Percentiles rank a stretch among this genome's conserved stretches.
Evolutionary conservation across 345 rosid genomes (phyloP).

Genomic region (Fremontodendron californicum): DNA sequence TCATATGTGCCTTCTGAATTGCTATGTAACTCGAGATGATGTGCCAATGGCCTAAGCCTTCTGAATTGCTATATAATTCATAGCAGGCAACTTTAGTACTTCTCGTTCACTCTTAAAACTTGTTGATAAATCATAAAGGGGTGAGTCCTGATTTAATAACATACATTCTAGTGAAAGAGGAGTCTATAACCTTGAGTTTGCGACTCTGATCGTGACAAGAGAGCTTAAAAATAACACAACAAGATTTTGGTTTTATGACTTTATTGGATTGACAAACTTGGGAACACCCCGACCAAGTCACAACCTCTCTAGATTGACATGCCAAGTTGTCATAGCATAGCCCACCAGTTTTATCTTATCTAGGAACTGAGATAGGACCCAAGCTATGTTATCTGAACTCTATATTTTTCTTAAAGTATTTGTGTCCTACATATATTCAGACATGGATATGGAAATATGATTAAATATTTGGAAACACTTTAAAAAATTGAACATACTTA

Average conservation of each 20-base stretch:
- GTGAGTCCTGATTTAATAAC: background rate
- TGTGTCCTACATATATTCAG: too few species aligned
- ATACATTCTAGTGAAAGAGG: background rate
- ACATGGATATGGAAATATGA: too few species aligned
- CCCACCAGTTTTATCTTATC: slow-evolving; percentile 12
- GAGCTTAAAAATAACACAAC: background rate
- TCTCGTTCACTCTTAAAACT: background rate
- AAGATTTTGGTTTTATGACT: background rate
- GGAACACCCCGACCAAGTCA: slow-evolving; percentile 4
- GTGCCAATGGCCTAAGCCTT: too few species aligned
- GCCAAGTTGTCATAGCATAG: slow-evolving; percentile 13
- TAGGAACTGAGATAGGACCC: background rate
- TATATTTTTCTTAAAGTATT: too few species aligned
- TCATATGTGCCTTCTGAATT: background rate
- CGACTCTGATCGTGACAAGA: background rate
- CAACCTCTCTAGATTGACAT: background rate
- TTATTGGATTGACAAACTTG: slow-evolving; percentile 4
- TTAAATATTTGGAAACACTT: too few species aligned
- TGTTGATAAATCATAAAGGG: background rate
- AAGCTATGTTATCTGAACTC: too few species aligned
- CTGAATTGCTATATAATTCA: background rate
- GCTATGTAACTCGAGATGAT: too few species aligned
- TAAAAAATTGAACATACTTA: too few species aligned
- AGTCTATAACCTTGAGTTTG: background rate
- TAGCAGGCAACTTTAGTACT: background rate